Percentiles rank a stretch among this genome's conserved stretches.
These are phyloP conservation scores for Angomonas ambiguus DNA, from an alignment of 208 protist species.

Conservation along the genomic window DNA sequence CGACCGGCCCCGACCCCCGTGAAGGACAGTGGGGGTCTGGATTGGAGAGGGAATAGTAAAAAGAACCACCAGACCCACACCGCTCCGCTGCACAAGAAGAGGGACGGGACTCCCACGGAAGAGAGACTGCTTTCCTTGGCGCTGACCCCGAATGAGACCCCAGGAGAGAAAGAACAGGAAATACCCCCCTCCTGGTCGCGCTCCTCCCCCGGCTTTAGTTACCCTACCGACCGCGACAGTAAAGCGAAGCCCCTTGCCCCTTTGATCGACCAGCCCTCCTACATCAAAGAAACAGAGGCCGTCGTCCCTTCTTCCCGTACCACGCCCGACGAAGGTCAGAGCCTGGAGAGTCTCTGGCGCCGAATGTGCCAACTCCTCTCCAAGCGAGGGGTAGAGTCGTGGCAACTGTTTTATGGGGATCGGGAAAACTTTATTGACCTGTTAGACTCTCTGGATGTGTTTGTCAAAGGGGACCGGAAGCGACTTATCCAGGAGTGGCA, in stretches of 20 bases:
- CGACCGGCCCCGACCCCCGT: neutral
- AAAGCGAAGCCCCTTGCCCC: neutral
- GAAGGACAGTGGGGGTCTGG: neutral
- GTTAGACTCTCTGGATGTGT: conserved; percentile 3
- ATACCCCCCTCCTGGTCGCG: neutral
- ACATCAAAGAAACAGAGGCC: neutral
- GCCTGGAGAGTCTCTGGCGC: neutral
- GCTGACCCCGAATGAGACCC: neutral
- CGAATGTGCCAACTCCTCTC: neutral
- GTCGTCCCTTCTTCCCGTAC: neutral
- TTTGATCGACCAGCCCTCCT: neutral
- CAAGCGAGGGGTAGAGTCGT: neutral
- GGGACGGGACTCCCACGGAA: neutral
- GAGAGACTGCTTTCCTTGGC: neutral
- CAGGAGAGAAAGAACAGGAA: neutral
- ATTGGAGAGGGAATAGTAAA: no score
- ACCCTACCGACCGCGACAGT: neutral
- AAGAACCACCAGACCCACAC: neutral
- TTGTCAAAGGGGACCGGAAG: conserved; percentile 23
- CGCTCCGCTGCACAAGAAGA: neutral
- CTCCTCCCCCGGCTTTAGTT: neutral
- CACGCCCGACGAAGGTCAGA: neutral
- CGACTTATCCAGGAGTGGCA: conserved; percentile 46
- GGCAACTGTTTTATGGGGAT: conserved; percentile 8
- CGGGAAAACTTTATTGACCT: conserved; percentile 9